Evolutionary conservation across 371 early-diverging fungal species (phyloP).

Genomic region (Rhizopus sp.): DNA sequence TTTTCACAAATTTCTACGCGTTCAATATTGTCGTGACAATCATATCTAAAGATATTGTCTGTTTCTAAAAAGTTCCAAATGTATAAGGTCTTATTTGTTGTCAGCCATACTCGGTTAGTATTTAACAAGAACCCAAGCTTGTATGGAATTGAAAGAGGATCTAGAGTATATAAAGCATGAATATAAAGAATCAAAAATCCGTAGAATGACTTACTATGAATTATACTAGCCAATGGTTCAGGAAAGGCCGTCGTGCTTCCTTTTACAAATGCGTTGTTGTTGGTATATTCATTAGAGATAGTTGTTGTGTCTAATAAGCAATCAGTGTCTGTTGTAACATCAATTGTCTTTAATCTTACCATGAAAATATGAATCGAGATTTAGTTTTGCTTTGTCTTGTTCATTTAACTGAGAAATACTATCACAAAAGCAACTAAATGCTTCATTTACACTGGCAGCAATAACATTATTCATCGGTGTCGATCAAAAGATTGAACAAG

Average conservation of each 20-base stretch:
- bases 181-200: not conserved
- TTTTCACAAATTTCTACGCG: slow-evolving; percentile 12
- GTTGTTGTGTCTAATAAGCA: not conserved
- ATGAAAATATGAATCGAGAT: not conserved
- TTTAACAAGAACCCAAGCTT: slow-evolving; percentile 17
- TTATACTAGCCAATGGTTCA: not conserved
- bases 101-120: slow-evolving; percentile 14
- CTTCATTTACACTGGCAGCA: slow-evolving; percentile 1
- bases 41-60: slow-evolving; percentile 15
- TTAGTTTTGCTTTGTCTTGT: slow-evolving; percentile 2
- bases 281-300: not conserved
- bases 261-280: not conserved
- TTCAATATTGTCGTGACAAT: slow-evolving; percentile 11
- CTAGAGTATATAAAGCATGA: not conserved
- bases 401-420: slow-evolving; percentile 1
- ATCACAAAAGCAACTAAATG: slow-evolving; percentile 1
- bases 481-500: not conserved
- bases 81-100: slow-evolving; percentile 5
- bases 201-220: not conserved
- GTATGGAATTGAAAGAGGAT: slow-evolving; percentile 5
- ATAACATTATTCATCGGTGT: slow-evolving; percentile 5
- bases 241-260: not conserved
- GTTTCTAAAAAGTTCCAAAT: slow-evolving; percentile 15
- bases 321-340: not conserved
- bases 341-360: not conserved